Conservation (phyloP, 2,329 filamentous ascomycete species). For the Aspergillus niger region DNA sequence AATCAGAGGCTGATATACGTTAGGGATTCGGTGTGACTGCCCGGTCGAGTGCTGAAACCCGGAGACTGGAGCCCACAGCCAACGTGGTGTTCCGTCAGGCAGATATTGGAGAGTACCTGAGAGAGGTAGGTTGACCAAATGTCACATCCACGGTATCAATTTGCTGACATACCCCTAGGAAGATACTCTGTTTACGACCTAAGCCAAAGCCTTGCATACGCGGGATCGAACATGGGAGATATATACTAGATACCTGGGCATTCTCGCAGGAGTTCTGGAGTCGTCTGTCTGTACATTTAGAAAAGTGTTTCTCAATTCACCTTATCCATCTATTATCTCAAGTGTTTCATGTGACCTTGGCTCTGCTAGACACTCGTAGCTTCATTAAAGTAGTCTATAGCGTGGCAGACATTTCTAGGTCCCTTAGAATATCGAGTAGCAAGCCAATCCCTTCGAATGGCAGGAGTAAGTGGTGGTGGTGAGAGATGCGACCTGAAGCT, state of each 20-base stretch:
- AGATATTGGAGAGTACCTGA: constrained; percentile 91
- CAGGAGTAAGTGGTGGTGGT: too few species aligned
- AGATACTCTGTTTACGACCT: constrained; percentile 64
- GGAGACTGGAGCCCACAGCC: constrained; percentile 84
- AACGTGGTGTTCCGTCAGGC: constrained; percentile 89
- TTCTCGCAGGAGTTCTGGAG: constrained; percentile 32
- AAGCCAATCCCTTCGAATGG: too few species aligned
- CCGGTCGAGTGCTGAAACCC: constrained; percentile 79
- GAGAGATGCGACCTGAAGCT: too few species aligned
- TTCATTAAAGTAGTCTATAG: too few species aligned
- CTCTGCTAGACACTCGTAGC: too few species aligned
- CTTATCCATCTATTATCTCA: neutral
- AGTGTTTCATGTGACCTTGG: neutral
- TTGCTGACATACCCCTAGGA: constrained; percentile 44
- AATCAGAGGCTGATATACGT: neutral
- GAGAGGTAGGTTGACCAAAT: constrained; percentile 58
- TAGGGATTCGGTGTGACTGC: constrained; percentile 90
- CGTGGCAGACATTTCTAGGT: too few species aligned
- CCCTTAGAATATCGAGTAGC: too few species aligned
- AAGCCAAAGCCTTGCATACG: constrained; percentile 20
- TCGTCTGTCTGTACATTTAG: constrained; percentile 22
- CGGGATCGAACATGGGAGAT: constrained; percentile 26
- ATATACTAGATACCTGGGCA: constrained; percentile 27
- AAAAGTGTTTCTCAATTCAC: constrained; percentile 16
- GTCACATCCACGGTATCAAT: neutral